Conservation (phyloP, 192 early-diverging fungal species). For the Umbelopsis isabellina region DNA sequence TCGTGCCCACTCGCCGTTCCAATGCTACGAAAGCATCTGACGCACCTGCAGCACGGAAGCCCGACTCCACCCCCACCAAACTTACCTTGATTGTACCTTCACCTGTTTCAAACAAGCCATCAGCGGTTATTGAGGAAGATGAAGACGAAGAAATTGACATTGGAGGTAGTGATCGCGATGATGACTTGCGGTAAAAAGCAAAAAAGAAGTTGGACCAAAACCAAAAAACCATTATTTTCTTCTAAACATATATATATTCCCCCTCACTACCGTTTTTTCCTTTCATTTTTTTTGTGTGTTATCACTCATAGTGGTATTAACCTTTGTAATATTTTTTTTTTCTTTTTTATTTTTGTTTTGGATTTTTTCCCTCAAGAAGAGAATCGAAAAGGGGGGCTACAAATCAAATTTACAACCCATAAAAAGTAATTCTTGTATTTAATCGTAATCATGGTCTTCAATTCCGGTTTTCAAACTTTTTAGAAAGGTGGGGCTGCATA, state of each 20-base stretch:
- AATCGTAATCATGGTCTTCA: neutral
- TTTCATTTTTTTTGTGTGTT: neutral
- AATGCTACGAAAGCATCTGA: slow-evolving; percentile 10
- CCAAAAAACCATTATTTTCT: too few species aligned
- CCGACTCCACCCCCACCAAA: neutral
- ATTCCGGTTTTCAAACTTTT: neutral
- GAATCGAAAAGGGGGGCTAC: neutral
- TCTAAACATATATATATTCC: slow-evolving; percentile 2
- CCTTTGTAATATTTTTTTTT: slow-evolving; percentile 1
- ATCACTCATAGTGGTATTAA: neutral
- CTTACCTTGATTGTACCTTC: slow-evolving; percentile 13
- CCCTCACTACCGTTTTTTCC: neutral
- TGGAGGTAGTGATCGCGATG: slow-evolving; percentile 58
- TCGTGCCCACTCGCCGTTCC: neutral
- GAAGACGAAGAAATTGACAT: slow-evolving; percentile 60
- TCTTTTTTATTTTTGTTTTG: neutral
- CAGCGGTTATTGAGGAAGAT: slow-evolving; percentile 26
- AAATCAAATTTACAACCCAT: slow-evolving; percentile 10
- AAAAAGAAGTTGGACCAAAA: neutral
- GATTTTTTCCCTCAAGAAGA: slow-evolving; percentile 6
- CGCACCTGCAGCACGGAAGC: neutral
- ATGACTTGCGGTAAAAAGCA: slow-evolving; percentile 53
- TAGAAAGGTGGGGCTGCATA: too few species aligned
- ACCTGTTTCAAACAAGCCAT: neutral
- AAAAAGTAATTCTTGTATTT: slow-evolving; percentile 20